Base-by-base conservation (phyloP, 2,329 filamentous ascomycete species). In the Alternaria incomplexa region DNA sequence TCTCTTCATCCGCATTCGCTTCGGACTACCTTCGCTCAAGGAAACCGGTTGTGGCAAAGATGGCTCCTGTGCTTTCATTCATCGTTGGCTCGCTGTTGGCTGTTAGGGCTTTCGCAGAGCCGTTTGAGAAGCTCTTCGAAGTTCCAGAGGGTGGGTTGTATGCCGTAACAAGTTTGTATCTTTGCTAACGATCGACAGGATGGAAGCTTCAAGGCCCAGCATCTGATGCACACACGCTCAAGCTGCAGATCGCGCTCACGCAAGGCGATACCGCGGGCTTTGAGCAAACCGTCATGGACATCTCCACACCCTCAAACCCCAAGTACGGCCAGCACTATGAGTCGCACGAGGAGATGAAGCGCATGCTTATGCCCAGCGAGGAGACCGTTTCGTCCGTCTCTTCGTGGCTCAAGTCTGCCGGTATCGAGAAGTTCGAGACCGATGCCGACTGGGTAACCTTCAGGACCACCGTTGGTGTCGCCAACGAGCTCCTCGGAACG, bases 271-370 rank as follows among this genome's bases (percentile, higher is more conserved):
- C 62, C 5, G 76, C 80, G 43, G 73, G 76, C 45, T 78, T 84
- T 13, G 78, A 83, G 67, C 73, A 78, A 36, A 74, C 73, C 28
- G 74, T 83, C 45, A 66, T 77, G 23, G 76, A 79, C 6, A 73
- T 84, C 22, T 85, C 84, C 20, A 85, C 83, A 0, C 85, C 85
- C 2, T 80, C 80, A 7, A 77, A 82, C 62, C 65, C 79, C 4
- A 74, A 77, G 15, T 87, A 87, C 65, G 85, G 85, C 25, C 73
- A 84, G 59, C 85, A 86, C 71, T 80, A 85, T 64, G 64, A 72
- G 51, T 80, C 77, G 22, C 75, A 79, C 44, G 74, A 79, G 12
- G 81, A 84, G 40, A 77, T 85, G 58, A 80, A 83, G 48, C 66
- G 77, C 5, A 77, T 84, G 65, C 79, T 85, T 45, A 79, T 77